Evolutionary conservation across 192 early-diverging fungal genomes (phyloP), one percentile per base, ranked within the genome.

Genomic region (Geranomyces variabilis): DNA sequence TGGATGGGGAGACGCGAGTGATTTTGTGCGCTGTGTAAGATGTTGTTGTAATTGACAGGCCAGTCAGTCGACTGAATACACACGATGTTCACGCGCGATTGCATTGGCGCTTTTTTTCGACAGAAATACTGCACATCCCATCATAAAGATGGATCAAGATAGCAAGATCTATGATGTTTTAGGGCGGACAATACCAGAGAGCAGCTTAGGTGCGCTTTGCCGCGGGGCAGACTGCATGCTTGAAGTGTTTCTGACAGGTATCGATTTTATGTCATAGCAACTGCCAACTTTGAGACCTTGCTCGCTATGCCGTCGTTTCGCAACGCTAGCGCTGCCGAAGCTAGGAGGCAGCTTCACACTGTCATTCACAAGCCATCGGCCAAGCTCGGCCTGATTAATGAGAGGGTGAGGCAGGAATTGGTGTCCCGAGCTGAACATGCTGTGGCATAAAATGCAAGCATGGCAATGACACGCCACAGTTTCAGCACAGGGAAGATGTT

Each of bases 321-420:
- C 22, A 49, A 67, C 15, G 49, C 64, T 26, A 33, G 12, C 12
- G 43, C 8, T 17, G n/a, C 15, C 19, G 22, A 66, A 30, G 8
- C 31, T n/a, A 36, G 46, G 64, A 59, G 57, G 31, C 49, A 56
- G 48, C 47, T 84, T 13, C 56, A 72, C 12, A 24, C 75, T 21
- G 56, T 82, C 34, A 49, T 82, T 14, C 43, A 79, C 57, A 73
- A 71, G 47, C 70, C 74, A 19, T 59, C 81, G 8, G 60, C 72
- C 44, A 69, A 71, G 36, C 67, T 78, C 12, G 58, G 44, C 29
- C 53, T 82, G 14, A 77, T 77, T n/a, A 44, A 61, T 24, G 73
- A 83, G 44, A 71, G 63, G 73, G 81, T 83, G 29, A 28, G 36
- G 5, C 36, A 41, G 5, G 8, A 17, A 19, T 60, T 29, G 56